Evolutionary conservation across 2,329 filamentous ascomycete species (phyloP).

Genomic region (Aspergillus oerlinghausenensis): DNA sequence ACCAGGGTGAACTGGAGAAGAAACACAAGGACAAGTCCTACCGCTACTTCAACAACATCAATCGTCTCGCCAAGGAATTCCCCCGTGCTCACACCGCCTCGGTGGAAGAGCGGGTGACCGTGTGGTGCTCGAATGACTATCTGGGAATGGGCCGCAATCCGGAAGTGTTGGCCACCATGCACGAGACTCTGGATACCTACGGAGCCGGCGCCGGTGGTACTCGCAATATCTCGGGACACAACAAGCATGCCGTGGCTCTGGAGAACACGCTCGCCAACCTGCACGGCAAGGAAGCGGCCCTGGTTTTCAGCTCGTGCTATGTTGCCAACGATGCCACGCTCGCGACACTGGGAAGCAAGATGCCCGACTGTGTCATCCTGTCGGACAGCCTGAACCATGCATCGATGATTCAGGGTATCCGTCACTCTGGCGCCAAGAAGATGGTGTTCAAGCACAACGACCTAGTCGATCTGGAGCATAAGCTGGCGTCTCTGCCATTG

Average conservation of each 20-base stretch:
- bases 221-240: constrained; percentile 96
- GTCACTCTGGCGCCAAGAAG: constrained; percentile 94
- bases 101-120: constrained; percentile 80
- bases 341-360: constrained; percentile 91
- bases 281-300: constrained; percentile 83
- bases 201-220: constrained; percentile 94
- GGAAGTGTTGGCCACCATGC: constrained; percentile 84
- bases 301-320: constrained; percentile 97
- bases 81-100: constrained; percentile 87
- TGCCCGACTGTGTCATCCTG: constrained; percentile 95
- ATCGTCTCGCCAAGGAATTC: constrained; percentile 92
- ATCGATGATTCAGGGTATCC: constrained; percentile 98
- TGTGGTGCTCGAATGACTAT: constrained; percentile 99
- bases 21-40: constrained; percentile 99
- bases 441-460: constrained; percentile 99
- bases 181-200: constrained; percentile 89
- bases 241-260: constrained; percentile 82
- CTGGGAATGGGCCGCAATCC: constrained; percentile 94
- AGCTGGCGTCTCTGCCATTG: constrained; percentile 79
- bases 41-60: constrained; percentile 99
- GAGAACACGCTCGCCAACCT: constrained; percentile 80
- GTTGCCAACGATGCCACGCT: constrained; percentile 97
- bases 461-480: constrained; percentile 83
- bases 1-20: constrained; percentile 84
- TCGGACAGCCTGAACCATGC: constrained; percentile 97